Conservation (phyloP, 176 grass and related monocot genomes). For the Zoysia japonica region DNA sequence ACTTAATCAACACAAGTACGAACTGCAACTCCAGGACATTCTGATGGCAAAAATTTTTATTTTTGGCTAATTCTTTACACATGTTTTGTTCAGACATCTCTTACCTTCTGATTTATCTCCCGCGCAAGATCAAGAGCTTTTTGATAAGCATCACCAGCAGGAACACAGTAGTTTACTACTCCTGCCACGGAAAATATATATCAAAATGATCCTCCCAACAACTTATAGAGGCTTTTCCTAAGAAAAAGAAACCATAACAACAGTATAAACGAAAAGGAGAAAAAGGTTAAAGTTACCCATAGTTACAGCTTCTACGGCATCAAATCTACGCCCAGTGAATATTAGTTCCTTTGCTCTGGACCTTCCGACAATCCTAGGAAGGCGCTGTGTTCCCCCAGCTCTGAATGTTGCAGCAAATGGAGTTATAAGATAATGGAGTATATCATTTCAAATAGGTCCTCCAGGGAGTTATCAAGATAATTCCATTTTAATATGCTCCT, state of each 20-base stretch:
- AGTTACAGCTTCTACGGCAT: constrained; percentile 70
- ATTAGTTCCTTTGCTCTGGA: constrained; percentile 87
- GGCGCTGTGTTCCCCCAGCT: constrained; percentile 84
- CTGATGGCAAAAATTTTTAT: neutral
- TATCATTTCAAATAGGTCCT: constrained; percentile 6
- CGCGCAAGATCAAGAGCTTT: constrained; percentile 78
- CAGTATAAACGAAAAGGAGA: constrained; percentile 17
- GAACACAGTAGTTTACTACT: constrained; percentile 83
- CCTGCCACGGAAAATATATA: constrained; percentile 47
- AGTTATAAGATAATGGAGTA: constrained; percentile 33
- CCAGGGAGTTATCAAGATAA: neutral
- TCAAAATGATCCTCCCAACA: neutral
- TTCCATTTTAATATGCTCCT: neutral
- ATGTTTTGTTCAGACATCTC: neutral
- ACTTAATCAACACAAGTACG: neutral
- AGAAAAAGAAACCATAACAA: constrained; percentile 2
- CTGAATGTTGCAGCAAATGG: constrained; percentile 47
- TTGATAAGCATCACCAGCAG: constrained; percentile 60
- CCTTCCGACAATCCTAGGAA: constrained; percentile 87
- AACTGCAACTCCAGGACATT: neutral
- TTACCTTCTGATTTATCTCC: constrained; percentile 86
- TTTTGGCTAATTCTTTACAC: neutral
- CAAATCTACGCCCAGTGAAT: constrained; percentile 82
- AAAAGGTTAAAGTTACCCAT: constrained; percentile 40
- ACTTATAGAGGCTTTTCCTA: neutral